Base-by-base conservation (phyloP, 1,284 basidiomycete genomes). In the Meira miltonrushii region DNA sequence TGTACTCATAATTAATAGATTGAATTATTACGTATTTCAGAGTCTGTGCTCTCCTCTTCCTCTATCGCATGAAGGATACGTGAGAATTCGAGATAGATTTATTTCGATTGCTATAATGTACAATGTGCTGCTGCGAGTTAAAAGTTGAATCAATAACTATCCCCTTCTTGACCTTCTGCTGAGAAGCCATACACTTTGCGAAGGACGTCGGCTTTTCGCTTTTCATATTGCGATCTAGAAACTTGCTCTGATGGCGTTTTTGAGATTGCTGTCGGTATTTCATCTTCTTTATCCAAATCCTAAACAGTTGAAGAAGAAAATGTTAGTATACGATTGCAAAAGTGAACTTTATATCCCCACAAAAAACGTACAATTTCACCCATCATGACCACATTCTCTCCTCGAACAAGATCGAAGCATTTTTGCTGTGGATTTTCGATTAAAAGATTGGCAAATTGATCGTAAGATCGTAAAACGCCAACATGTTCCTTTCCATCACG, bases 401-500 rank as follows among this genome's bases (percentile, higher is more conserved):
- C 95, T 67, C 95, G 86, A 67, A 99, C 92, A 66, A 98, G 84
- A 79, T 91, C 92, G 21, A 33, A 89, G 90, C 82, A 94, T 87
- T 57, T 89, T 85, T 78, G 95, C 92, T 59, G 81, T 69, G 10
- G 81, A 78, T 48, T 81, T 79, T 56, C 80, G 80, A 57, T 81
- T 1, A 96, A 89, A 67, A 96, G 87, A 79, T 96, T 96, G 64
- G 92, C 92, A 75, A 97, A 99, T 79, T 98, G 95, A 82, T 99
- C 95, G 79, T 98, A 99, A 21, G 92, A 95, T 57, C 95, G 83
- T 69, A 99, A 81, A 38, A 99, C 92, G 38, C 95, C 95, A 69
- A 96, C 88, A 46, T 97, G 84, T 80, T 97, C 98, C 72, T 92
- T 84, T 54, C 95, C 95, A 79, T 99, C 95, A 79, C 95, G 85